These are phyloP conservation scores for Diplodia intermedia DNA, from an alignment of 2,329 filamentous ascomycete species.

Conservation along the genomic window DNA sequence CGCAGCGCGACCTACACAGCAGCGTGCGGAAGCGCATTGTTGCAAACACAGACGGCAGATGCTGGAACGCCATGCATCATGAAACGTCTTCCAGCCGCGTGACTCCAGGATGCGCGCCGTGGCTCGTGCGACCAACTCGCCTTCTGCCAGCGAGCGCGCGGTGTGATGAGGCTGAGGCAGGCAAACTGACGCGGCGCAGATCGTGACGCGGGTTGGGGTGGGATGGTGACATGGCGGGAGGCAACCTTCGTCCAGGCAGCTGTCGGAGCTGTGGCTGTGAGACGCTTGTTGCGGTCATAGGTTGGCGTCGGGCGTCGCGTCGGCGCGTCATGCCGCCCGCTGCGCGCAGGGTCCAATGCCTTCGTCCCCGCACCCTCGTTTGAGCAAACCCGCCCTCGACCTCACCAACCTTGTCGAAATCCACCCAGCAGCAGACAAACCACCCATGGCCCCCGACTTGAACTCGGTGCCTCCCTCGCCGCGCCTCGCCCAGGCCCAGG, in stretches of 20 bases:
- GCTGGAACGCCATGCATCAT: background rate
- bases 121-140: background rate
- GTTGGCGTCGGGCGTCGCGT: slow-evolving; percentile 16
- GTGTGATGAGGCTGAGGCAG: slow-evolving; percentile 1
- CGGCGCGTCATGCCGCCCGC: slow-evolving; percentile 23
- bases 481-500: slow-evolving; percentile 40
- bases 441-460: slow-evolving; percentile 57
- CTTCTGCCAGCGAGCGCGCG: background rate
- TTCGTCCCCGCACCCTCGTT: slow-evolving; percentile 13
- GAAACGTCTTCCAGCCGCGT: background rate
- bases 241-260: slow-evolving; percentile 3
- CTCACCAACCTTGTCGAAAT: slow-evolving; percentile 29
- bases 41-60: background rate
- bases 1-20: too few species aligned
- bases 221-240: background rate
- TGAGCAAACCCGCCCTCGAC: background rate
- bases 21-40: background rate
- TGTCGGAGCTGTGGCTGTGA: slow-evolving; percentile 10
- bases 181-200: background rate
- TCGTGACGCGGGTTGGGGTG: background rate
- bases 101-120: background rate
- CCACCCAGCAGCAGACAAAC: slow-evolving; percentile 7
- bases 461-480: slow-evolving; percentile 54
- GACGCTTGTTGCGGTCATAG: slow-evolving; percentile 9
- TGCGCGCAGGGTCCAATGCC: slow-evolving; percentile 8